Evolutionary conservation across 345 rosid species (phyloP).

Genomic region (Eucalyptus pauciflora): DNA sequence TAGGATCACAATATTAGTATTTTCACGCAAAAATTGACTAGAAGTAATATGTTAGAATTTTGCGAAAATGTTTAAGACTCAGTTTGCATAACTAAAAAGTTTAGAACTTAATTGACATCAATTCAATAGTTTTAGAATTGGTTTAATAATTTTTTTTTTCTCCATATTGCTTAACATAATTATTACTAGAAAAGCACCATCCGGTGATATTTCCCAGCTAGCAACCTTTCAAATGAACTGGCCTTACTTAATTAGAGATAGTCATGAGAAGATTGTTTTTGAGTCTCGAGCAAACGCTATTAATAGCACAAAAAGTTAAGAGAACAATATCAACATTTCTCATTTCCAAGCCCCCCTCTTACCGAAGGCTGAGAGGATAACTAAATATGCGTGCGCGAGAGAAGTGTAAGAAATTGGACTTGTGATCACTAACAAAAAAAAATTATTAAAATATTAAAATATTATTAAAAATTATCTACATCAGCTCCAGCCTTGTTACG

Average conservation of each 20-base stretch:
- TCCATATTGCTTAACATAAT: no score
- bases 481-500: fast-evolving
- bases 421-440: not conserved
- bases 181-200: not conserved
- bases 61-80: not conserved
- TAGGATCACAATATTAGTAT: fast-evolving
- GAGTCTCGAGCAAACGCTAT: not conserved
- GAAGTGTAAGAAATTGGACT: not conserved
- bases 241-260: not conserved
- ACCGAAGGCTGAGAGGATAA: not conserved
- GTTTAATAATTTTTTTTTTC: no score
- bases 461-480: fast-evolving
- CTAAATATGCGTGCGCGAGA: not conserved
- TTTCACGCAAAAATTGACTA: not conserved
- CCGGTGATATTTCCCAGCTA: not conserved
- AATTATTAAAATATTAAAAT: no score
- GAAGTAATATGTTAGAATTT: fast-evolving
- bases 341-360: not conserved
- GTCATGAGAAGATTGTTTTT: no score
- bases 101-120: not conserved
- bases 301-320: not conserved
- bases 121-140: not conserved
- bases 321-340: fast-evolving
- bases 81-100: not conserved
- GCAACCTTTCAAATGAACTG: not conserved